Evolutionary conservation across 2,329 filamentous ascomycete species (phyloP).

Genomic region (Paraconiothyrium brasiliense): DNA sequence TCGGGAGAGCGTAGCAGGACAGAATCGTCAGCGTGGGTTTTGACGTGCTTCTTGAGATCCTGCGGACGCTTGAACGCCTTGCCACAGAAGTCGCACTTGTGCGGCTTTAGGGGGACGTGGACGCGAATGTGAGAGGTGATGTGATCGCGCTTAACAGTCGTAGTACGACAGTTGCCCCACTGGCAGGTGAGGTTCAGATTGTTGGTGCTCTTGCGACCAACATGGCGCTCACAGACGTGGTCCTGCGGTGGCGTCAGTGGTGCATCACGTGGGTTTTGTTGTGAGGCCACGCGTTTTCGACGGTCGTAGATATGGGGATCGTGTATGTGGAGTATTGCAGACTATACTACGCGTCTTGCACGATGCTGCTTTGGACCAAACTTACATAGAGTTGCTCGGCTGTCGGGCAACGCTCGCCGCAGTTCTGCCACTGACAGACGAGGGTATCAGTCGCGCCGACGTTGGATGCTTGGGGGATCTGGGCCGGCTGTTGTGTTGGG

Average conservation of each 20-base stretch:
- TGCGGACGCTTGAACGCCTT: slow-evolving; percentile 99
- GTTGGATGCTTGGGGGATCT: slow-evolving; percentile 38
- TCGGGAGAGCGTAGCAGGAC: slow-evolving; percentile 74
- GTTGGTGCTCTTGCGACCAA: slow-evolving; percentile 98
- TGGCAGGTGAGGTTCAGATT: slow-evolving; percentile 97
- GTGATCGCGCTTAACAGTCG: slow-evolving; percentile 97
- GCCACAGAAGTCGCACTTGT: slow-evolving; percentile 98
- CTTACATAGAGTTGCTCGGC: slow-evolving; percentile 71
- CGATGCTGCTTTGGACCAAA: slow-evolving; percentile 16
- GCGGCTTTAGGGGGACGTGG: slow-evolving; percentile 97
- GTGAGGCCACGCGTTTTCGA: background rate
- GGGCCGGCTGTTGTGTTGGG: slow-evolving; percentile 44
- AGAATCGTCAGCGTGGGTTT: slow-evolving; percentile 97
- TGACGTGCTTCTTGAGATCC: slow-evolving; percentile 99
- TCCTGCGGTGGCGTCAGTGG: slow-evolving; percentile 67
- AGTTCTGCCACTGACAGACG: slow-evolving; percentile 70
- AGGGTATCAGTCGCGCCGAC: slow-evolving; percentile 54
- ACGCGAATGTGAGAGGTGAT: slow-evolving; percentile 99
- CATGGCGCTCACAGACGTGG: slow-evolving; percentile 97
- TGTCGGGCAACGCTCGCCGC: slow-evolving; percentile 66
- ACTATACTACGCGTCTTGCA: background rate
- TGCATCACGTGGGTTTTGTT: slow-evolving; percentile 21
- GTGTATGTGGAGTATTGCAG: background rate
- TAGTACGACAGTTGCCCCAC: slow-evolving; percentile 95
- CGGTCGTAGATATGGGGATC: background rate